Conservation (phyloP, 164 flowering plant species). For the Brasenia schreberi region DNA sequence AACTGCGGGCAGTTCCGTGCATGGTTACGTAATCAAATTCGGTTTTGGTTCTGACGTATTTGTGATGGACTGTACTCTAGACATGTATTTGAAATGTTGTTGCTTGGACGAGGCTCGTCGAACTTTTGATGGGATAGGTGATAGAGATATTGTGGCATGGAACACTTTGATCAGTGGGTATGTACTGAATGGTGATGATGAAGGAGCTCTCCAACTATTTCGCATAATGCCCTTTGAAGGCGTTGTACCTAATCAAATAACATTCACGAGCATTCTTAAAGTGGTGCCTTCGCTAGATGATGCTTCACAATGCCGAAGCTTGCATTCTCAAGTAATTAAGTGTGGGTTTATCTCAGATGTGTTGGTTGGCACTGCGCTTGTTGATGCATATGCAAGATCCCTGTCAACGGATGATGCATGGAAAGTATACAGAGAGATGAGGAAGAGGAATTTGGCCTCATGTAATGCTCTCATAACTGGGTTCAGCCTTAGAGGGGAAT, state of each 20-base stretch:
- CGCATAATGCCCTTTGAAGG: slow-evolving; percentile 1
- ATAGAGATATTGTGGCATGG: slow-evolving; percentile 6
- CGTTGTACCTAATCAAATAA: slow-evolving; percentile 4
- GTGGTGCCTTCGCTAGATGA: slow-evolving; percentile 3
- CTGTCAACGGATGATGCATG: slow-evolving; percentile 2
- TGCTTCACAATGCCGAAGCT: not conserved
- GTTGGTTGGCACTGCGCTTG: slow-evolving; percentile 8
- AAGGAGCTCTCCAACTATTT: slow-evolving; percentile 4
- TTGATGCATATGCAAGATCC: slow-evolving; percentile 6
- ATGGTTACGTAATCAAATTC: slow-evolving; percentile 1
- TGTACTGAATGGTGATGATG: slow-evolving; percentile 1
- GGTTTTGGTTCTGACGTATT: slow-evolving; percentile 2
- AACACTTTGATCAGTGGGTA: slow-evolving; percentile 9
- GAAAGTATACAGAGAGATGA: slow-evolving; percentile 2
- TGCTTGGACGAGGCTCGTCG: slow-evolving; percentile 1
- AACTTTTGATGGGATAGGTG: slow-evolving; percentile 3
- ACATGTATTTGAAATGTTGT: slow-evolving; percentile 7
- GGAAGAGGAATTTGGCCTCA: slow-evolving; percentile 5
- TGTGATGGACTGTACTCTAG: slow-evolving; percentile 1
- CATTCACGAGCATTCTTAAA: slow-evolving; percentile 5
- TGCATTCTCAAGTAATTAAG: slow-evolving; percentile 4
- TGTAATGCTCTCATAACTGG: slow-evolving; percentile 6
- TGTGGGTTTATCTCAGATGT: slow-evolving; percentile 4
- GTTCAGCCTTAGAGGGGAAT: not conserved
- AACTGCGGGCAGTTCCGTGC: slow-evolving; percentile 3